Evolutionary conservation across 169 alveolate genomes (phyloP).

Genomic region (Babesia ovata): DNA sequence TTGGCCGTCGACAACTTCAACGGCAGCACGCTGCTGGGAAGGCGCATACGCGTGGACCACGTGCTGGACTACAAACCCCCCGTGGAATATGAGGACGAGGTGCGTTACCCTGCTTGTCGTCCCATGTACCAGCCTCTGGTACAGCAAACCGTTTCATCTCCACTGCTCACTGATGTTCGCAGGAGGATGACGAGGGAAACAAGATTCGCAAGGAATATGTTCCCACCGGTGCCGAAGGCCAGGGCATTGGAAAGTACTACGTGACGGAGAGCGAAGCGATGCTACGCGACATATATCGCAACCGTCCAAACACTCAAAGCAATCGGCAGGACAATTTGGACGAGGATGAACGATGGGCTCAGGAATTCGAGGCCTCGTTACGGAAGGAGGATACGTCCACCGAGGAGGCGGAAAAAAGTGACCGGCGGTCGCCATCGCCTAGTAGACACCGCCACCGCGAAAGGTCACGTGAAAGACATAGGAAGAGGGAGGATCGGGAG

Average conservation of each 20-base stretch:
- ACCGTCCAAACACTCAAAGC: conserved; percentile 12
- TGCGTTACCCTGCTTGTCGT: not conserved
- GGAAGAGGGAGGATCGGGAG: conserved; percentile 23
- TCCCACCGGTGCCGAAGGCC: conserved; percentile 87
- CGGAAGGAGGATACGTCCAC: conserved; percentile 7
- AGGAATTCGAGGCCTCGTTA: conserved; percentile 74
- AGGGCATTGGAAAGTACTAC: conserved; percentile 78
- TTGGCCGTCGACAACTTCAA: conserved; percentile 99
- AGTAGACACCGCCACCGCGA: conserved; percentile 11
- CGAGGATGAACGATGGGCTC: conserved; percentile 80
- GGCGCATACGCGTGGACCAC: conserved; percentile 94
- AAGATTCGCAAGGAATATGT: conserved; percentile 71
- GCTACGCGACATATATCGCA: conserved; percentile 49
- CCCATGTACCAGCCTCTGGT: not conserved
- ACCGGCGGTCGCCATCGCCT: not conserved
- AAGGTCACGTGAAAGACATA: conserved; percentile 7
- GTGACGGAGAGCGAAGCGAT: conserved; percentile 76
- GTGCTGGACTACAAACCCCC: conserved; percentile 88
- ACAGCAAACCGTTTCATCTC: too few relatives aligned
- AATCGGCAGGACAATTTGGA: conserved; percentile 62
- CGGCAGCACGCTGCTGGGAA: conserved; percentile 89
- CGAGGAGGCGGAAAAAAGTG: not conserved
- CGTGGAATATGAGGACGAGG: conserved; percentile 62
- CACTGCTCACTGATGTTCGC: not conserved
- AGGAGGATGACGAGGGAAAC: conserved; percentile 67